Evolutionary conservation across 2,329 filamentous ascomycete species (phyloP), one percentile per base, ranked within the genome.

Genomic region (Monosporascus sp.): DNA sequence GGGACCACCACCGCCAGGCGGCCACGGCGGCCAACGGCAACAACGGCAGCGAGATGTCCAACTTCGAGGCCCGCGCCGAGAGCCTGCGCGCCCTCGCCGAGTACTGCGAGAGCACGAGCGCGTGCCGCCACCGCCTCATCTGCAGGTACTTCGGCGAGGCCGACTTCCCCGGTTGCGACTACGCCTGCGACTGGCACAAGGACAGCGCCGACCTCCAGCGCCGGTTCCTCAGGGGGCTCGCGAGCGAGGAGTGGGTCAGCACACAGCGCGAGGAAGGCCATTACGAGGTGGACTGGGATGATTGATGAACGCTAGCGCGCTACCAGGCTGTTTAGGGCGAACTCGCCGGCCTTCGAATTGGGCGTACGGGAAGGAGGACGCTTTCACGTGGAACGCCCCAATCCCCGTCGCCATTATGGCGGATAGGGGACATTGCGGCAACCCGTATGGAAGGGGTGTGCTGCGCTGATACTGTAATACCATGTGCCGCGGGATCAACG

Each of bases 151-250:
- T 94, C 72, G 88, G 87, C 2, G 89, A 93, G 66, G 69, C 67
- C 17, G 65, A 72, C 44, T 67, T 72, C 14, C 81, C 83, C 2
- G 74, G 74, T 20, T 92, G 88, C 62, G 83, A 90, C 60, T 88
- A 81, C 72, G 88, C 88, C 3, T 92, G 88, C 63, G 88, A 92
- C 67, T 88, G 83, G 74, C 88, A 90, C 66, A 91, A 90, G 69
- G 86, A 91, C 63, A 64, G 76, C 1, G 69, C 73, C 39, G 79
- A 74, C 17, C 68, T 91, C 56, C 79, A 79, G 62, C 77, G 69
- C 61, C 77, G 83, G 51, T 86, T 85, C 63, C 65, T 72, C 57
- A 76, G 67, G 52, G 80, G 81, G 1, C 63, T 87, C 55, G 80
- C 79, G 18, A 82, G 74, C 58, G 80, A 85, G 65, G 82, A 86